These are phyloP conservation scores for Sclerotinia subarctica DNA, from an alignment of 2,329 filamentous ascomycete genomes.

Conservation along the genomic window DNA sequence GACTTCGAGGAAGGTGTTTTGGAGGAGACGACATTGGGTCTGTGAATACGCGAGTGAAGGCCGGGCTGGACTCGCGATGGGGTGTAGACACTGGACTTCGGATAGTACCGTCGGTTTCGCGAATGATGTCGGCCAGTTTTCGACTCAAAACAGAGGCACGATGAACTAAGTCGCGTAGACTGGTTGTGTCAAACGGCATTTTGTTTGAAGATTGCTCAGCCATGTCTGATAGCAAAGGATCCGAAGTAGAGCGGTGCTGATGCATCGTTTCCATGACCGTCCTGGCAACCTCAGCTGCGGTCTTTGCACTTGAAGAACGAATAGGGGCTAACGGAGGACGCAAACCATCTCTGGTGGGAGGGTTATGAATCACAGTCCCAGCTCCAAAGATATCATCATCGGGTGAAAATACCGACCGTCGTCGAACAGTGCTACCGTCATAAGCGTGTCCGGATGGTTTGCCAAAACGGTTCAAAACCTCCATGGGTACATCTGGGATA, in stretches of 20 bases:
- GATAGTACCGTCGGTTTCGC: conserved; percentile 55
- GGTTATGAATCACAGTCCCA: conserved; percentile 26
- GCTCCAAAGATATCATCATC: conserved; percentile 64
- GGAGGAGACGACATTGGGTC: conserved; percentile 56
- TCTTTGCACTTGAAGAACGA: conserved; percentile 34
- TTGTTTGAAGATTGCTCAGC: conserved; percentile 43
- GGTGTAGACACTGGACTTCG: conserved; percentile 53
- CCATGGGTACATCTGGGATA: conserved; percentile 51
- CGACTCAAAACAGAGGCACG: conserved; percentile 59
- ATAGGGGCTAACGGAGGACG: conserved; percentile 28
- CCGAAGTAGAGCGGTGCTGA: conserved; percentile 47
- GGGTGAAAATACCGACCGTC: conserved; percentile 61
- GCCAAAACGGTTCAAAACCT: conserved; percentile 30
- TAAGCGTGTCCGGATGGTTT: conserved; percentile 41
- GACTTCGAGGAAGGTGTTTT: conserved; percentile 50
- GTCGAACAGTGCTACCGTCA: conserved; percentile 50
- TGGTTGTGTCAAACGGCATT: conserved; percentile 67
- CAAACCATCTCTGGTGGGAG: conserved; percentile 40
- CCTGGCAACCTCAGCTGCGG: conserved; percentile 50
- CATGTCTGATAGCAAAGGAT: conserved; percentile 38
- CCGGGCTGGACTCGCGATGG: conserved; percentile 58
- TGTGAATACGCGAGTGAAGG: conserved; percentile 64
- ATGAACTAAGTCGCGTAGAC: conserved; percentile 63
- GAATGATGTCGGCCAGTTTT: conserved; percentile 56
- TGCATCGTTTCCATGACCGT: conserved; percentile 65